A percentile compares a stretch with the other conserved stretches of the same genome.
These are phyloP conservation scores for Zygosaccharomyces pseudobailii DNA, from an alignment of 1,139 yeast genomes.

Conservation along the genomic window DNA sequence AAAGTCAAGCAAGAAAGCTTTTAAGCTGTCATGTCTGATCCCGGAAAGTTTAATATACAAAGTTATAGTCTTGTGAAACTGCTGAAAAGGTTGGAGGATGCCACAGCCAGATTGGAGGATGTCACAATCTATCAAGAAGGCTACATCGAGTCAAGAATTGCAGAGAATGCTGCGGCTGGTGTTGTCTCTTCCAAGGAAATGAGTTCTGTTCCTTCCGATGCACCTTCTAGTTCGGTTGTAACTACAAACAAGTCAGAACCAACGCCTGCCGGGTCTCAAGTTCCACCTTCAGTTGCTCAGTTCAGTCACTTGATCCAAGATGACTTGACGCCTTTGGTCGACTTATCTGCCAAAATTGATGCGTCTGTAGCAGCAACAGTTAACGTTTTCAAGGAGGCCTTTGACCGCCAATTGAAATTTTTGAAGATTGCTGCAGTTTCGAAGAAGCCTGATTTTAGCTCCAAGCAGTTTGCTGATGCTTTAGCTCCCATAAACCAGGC, in stretches of 20 bases:
- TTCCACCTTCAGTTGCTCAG: slow-evolving; percentile 41
- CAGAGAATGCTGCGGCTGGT: slow-evolving; percentile 15
- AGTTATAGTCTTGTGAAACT: slow-evolving; percentile 80
- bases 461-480: slow-evolving; percentile 52
- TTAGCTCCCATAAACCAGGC: slow-evolving; percentile 64
- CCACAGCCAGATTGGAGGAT: slow-evolving; percentile 88
- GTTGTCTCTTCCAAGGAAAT: slow-evolving; percentile 7
- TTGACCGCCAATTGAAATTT: slow-evolving; percentile 53
- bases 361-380: slow-evolving; percentile 60
- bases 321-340: slow-evolving; percentile 56
- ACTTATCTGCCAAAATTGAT: slow-evolving; percentile 55
- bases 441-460: slow-evolving; percentile 57
- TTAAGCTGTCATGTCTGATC: slow-evolving; percentile 39
- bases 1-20: background rate
- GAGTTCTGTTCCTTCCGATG: slow-evolving; percentile 11
- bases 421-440: slow-evolving; percentile 57
- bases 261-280: background rate
- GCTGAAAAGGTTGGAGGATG: slow-evolving; percentile 83
- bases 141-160: slow-evolving; percentile 30
- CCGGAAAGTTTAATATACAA: slow-evolving; percentile 57
- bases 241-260: slow-evolving; percentile 21
- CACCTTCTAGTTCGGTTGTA: slow-evolving; percentile 22
- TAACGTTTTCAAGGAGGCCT: slow-evolving; percentile 51
- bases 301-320: slow-evolving; percentile 54
- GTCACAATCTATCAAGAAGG: slow-evolving; percentile 74